Percentiles rank a stretch among this genome's conserved stretches.
phyloP scores from a whole-genome alignment of 2,329 filamentous ascomycete species.

The Chaetomiaceae sp. region DNA sequence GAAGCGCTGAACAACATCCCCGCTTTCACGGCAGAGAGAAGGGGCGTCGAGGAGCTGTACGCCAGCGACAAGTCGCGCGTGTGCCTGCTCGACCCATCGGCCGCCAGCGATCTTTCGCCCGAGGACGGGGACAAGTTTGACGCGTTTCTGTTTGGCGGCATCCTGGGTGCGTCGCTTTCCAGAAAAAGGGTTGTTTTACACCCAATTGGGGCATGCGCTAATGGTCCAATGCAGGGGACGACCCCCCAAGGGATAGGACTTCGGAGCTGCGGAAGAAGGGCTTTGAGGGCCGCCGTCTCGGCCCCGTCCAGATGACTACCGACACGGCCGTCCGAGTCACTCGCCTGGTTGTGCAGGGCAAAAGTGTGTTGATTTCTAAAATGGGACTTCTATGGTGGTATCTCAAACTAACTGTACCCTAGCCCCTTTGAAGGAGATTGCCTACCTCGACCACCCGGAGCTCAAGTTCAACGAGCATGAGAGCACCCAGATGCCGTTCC shows the following conservation, averaged over 20 bases:
- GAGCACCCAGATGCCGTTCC: conserved; percentile 96
- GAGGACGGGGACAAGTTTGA: conserved; percentile 80
- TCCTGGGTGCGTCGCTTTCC: conserved; percentile 61
- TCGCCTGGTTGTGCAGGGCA: conserved; percentile 78
- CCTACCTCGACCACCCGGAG: conserved; percentile 84
- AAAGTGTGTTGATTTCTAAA: conserved; percentile 52
- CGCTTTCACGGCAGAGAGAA: conserved; percentile 66
- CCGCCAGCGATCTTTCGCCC: conserved; percentile 73
- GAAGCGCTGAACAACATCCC: conserved; percentile 49
- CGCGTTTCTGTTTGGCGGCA: conserved; percentile 92
- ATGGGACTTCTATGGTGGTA: too few relatives aligned
- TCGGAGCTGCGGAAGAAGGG: conserved; percentile 94
- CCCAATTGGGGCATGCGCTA: not conserved
- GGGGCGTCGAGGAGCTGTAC: conserved; percentile 80
- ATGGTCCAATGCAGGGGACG: conserved; percentile 60
- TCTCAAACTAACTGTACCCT: conserved; percentile 4
- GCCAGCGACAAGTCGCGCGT: conserved; percentile 66
- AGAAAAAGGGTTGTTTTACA: not conserved
- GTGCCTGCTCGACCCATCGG: conserved; percentile 85
- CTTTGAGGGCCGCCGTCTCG: conserved; percentile 79
- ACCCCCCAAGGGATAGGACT: conserved; percentile 90
- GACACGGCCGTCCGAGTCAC: conserved; percentile 95
- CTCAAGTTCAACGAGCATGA: conserved; percentile 87
- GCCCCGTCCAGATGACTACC: conserved; percentile 95
- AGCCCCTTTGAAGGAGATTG: conserved; percentile 75